Base-by-base conservation (phyloP, 2,329 filamentous ascomycete genomes). In the Aspergillus terreus region DNA sequence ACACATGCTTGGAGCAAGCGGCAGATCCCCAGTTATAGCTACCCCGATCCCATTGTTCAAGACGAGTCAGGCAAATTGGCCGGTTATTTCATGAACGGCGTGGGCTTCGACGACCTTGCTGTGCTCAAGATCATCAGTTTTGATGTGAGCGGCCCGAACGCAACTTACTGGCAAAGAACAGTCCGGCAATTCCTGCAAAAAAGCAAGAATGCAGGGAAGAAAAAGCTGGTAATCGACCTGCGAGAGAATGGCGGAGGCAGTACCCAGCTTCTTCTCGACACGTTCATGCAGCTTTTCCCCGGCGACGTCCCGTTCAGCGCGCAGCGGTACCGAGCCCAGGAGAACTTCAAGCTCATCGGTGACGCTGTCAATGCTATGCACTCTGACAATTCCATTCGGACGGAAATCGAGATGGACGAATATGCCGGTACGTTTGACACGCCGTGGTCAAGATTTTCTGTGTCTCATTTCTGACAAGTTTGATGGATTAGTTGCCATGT, bases 151-250 rank as follows among this genome's bases (percentile, higher is more conserved):
- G 36, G 62, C 10, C 19, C 4, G 3, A 27, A 32, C 11, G 58
- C 50, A 48, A 56, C 59, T 2, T 60, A 64, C 4, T 78, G 74
- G 51, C 71, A 73, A 47, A 60, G 68, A 46, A 58, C 67, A 0
- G 67, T 76, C 51, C 61, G 72, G 6, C 53, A 68, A 6, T 78
- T 84, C 57, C 71, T 85, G 14, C 66, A 71, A 0, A 67, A 71
- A 38, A 76, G 76, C 11, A 74, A 76, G 40, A 56, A 64, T 2
- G 68, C 69, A 1, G 71, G 74, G 3, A 82, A 81, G 61, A 78
- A 71, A 6, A 82, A 80, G 63, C 71, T 87, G 9, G 75, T 87
- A 23, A 78, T 87, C 50, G 85, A 87, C 54, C 60, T 87, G 9
- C 76, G 78, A 4, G 75, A 72, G 2, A 88, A 87, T 55, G 72